Percentiles rank a stretch among this genome's conserved stretches.
These are phyloP conservation scores for Penicillium silybi DNA, from an alignment of 495 filamentous ascomycete genomes.

Conservation along the genomic window DNA sequence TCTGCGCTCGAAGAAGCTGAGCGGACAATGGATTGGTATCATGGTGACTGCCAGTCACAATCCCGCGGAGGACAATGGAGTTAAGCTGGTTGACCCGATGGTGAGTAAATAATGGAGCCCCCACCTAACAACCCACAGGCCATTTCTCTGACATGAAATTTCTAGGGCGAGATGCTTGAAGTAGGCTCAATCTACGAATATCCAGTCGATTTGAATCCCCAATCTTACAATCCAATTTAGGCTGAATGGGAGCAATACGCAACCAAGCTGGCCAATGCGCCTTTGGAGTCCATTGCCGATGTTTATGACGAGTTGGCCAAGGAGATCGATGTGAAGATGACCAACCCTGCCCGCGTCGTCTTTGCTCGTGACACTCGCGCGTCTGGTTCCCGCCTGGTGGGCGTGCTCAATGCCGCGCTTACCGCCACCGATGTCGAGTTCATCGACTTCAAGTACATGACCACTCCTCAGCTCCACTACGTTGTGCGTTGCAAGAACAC, in stretches of 20 bases:
- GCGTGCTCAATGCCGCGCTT: constrained; percentile 71
- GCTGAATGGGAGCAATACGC: constrained; percentile 84
- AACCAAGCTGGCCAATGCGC: constrained; percentile 81
- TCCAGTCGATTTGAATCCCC: background rate
- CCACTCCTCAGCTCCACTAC: constrained; percentile 96
- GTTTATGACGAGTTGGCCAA: constrained; percentile 69
- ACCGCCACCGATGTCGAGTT: constrained; percentile 68
- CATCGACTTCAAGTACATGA: constrained; percentile 80
- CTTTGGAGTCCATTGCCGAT: constrained; percentile 66
- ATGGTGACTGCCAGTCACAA: constrained; percentile 99
- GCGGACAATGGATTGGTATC: constrained; percentile 87
- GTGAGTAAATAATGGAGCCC: constrained; percentile 37
- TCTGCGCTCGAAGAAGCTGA: constrained; percentile 84
- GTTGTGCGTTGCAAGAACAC: constrained; percentile 93
- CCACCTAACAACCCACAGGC: background rate
- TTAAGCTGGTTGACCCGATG: constrained; percentile 97
- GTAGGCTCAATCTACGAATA: constrained; percentile 34
- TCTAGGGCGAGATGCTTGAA: constrained; percentile 90
- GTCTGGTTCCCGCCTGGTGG: constrained; percentile 77
- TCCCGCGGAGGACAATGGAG: constrained; percentile 92
- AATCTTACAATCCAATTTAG: constrained; percentile 28
- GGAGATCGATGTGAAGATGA: constrained; percentile 69
- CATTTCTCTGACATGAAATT: constrained; percentile 1
- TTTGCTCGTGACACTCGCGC: constrained; percentile 91
- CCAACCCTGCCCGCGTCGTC: constrained; percentile 70